A percentile compares a stretch with the other conserved stretches of the same genome.
Evolutionary conservation across 306 rosid species (phyloP).

Genomic region (Vigna hirtella): DNA sequence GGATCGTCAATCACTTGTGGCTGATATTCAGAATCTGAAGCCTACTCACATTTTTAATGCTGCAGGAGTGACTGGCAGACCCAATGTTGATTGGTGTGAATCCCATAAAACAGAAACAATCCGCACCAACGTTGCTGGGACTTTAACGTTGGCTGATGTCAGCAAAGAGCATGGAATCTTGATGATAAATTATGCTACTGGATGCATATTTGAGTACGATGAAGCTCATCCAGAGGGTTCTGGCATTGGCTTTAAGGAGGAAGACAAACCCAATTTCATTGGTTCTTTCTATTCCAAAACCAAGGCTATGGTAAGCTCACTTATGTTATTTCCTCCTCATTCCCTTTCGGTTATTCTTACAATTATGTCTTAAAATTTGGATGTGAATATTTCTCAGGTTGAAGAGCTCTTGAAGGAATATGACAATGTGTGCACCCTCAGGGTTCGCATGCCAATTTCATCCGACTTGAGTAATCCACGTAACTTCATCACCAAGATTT

Average conservation of each 20-base stretch:
- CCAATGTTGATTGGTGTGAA: conserved; percentile 94
- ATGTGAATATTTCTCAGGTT: conserved; percentile 57
- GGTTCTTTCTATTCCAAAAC: conserved; percentile 95
- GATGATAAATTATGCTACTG: conserved; percentile 84
- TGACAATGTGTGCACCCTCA: conserved; percentile 89
- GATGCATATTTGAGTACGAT: conserved; percentile 90
- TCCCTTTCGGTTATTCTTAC: conserved; percentile 23
- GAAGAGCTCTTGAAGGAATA: conserved; percentile 87
- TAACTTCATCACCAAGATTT: conserved; percentile 87
- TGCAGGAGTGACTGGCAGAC: conserved; percentile 91
- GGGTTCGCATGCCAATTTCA: conserved; percentile 93
- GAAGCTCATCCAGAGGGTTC: conserved; percentile 84
- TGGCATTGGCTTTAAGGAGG: conserved; percentile 88
- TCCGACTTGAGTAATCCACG: conserved; percentile 89
- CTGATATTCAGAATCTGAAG: conserved; percentile 74
- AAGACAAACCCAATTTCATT: conserved; percentile 78
- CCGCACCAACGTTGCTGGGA: conserved; percentile 79
- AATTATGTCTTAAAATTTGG: background rate
- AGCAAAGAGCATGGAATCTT: conserved; percentile 82
- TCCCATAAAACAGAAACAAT: conserved; percentile 80
- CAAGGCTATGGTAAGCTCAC: conserved; percentile 78
- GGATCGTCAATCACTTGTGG: conserved; percentile 73
- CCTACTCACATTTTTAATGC: conserved; percentile 90
- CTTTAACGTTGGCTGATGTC: conserved; percentile 88
- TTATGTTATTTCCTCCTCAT: conserved; percentile 26